These are phyloP conservation scores for Mallotus nudiflorus DNA, from an alignment of 345 rosid genomes.

Conservation along the genomic window DNA sequence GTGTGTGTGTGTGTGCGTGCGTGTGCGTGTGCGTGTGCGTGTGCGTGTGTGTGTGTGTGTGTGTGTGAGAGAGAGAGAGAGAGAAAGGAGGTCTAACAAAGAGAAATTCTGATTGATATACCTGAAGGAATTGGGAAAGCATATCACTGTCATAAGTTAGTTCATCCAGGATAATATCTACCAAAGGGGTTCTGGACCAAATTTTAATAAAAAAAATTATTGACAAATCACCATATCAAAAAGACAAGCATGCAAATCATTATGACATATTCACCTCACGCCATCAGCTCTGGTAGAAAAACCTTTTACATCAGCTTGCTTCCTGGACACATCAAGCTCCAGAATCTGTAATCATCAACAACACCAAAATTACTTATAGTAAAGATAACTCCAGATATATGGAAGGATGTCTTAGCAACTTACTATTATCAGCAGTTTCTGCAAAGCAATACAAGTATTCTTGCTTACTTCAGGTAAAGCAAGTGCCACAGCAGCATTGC, in stretches of 20 bases:
- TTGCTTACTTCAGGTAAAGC: slow-evolving; percentile 52
- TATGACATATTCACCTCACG: slow-evolving; percentile 50
- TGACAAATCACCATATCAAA: slow-evolving; percentile 4
- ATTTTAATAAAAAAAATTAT: slow-evolving; percentile 11
- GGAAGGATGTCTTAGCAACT: slow-evolving; percentile 10
- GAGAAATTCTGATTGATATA: slow-evolving; percentile 13
- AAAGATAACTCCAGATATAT: slow-evolving; percentile 1
- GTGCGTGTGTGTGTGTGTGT: background rate
- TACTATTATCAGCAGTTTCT: slow-evolving; percentile 65
- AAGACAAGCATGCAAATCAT: slow-evolving; percentile 5
- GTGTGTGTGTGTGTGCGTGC: no score
- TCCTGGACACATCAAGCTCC: slow-evolving; percentile 74
- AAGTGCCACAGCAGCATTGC: slow-evolving; percentile 29
- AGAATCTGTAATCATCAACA: slow-evolving; percentile 52
- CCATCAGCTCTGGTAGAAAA: slow-evolving; percentile 69
- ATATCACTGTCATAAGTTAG: slow-evolving; percentile 59
- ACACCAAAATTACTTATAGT: slow-evolving; percentile 6
- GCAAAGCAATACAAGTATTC: slow-evolving; percentile 48
- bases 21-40: no score
- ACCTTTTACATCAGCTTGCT: slow-evolving; percentile 61
- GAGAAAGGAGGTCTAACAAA: background rate
- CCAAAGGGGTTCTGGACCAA: slow-evolving; percentile 61
- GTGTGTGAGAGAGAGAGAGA: background rate
- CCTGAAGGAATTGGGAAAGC: slow-evolving; percentile 66
- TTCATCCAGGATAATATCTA: slow-evolving; percentile 74